Base-by-base conservation (phyloP, 2,329 filamentous ascomycete genomes). In the Trichoderma harzianum region DNA sequence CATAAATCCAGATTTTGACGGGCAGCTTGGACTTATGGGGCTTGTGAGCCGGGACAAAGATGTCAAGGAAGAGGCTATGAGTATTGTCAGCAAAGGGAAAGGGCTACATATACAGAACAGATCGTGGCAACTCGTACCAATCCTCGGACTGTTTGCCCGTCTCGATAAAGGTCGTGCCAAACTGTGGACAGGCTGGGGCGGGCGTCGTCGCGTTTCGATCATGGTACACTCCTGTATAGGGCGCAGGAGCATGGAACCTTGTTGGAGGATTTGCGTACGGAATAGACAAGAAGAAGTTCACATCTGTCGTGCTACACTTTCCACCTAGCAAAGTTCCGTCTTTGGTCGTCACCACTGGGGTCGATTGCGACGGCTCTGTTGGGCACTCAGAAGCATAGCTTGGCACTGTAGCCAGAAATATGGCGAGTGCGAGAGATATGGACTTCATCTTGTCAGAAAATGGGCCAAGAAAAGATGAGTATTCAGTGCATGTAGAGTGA, bases 1-100 rank as follows among this genome's bases (percentile, higher is more conserved):
- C 75, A 57, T 75, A 72, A 3, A 70, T 43, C 67, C 70, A 75
- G n/a, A 76, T 72, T 24, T 76, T 76, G 69, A 76, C 73, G 18
- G 72, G 75, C 7, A 74, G 64, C 11, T 60, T 43, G 3, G 73
- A 71, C 11, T 53, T 34, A 3, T 32, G 11, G 6, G 69, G 32
- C 4, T 68, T 69, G 26, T 66, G 12, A 12, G 61, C 51, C 11
- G 47, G 47, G 21, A 53, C 47, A 6, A 21, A 53, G 21, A 53
- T 53, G 47, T 53, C 47, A 53, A 53, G n/a, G 21, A 53, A 53
- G 47, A 53, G 47, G 47, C 47, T 53, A 21, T 53, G 11, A 3
- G 18, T 53, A 53, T 24, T 1, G 12, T 53, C 21, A 65, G 39
- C 51, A 1, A 53, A 14, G 11, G 7, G 0, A 12, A 12, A 34